Evolutionary conservation across 1,139 yeast genomes (phyloP).

Genomic region (Sugiyamaella grinbergsii): DNA sequence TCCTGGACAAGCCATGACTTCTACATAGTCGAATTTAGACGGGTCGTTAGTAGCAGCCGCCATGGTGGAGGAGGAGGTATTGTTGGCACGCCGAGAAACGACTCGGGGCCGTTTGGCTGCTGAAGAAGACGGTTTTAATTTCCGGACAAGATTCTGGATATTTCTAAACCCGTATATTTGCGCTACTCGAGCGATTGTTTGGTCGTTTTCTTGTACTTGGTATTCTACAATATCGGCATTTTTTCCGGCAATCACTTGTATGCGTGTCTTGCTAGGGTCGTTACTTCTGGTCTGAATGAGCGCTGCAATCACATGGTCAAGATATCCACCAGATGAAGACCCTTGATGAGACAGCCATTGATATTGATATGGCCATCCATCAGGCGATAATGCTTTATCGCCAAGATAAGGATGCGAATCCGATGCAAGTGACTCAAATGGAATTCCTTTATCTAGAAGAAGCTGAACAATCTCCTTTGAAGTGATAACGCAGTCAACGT

Average conservation of each 20-base stretch:
- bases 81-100: slow-evolving; percentile 25
- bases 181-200: slow-evolving; percentile 63
- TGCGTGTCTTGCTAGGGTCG: slow-evolving; percentile 27
- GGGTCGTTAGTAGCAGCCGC: slow-evolving; percentile 50
- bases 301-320: slow-evolving; percentile 41
- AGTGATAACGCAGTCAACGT: slow-evolving; percentile 93
- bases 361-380: slow-evolving; percentile 59
- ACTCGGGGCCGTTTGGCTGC: slow-evolving; percentile 34
- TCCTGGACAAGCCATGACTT: slow-evolving; percentile 97
- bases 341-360: slow-evolving; percentile 79
- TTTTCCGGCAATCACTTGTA: slow-evolving; percentile 54
- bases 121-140: slow-evolving; percentile 54
- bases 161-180: slow-evolving; percentile 90
- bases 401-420: slow-evolving; percentile 10
- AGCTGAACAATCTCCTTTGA: slow-evolving; percentile 82
- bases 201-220: slow-evolving; percentile 46
- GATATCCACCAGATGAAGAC: slow-evolving; percentile 81
- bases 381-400: slow-evolving; percentile 48
- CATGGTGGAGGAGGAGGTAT: too few species aligned
- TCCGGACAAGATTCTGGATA: slow-evolving; percentile 88
- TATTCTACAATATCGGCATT: slow-evolving; percentile 77
- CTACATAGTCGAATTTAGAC: slow-evolving; percentile 75
- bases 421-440: slow-evolving; percentile 24
- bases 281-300: slow-evolving; percentile 29
- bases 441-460: slow-evolving; percentile 53